Evolutionary conservation across 768 basidiomycete genomes (phyloP).

Genomic region (Serendipita indica): DNA sequence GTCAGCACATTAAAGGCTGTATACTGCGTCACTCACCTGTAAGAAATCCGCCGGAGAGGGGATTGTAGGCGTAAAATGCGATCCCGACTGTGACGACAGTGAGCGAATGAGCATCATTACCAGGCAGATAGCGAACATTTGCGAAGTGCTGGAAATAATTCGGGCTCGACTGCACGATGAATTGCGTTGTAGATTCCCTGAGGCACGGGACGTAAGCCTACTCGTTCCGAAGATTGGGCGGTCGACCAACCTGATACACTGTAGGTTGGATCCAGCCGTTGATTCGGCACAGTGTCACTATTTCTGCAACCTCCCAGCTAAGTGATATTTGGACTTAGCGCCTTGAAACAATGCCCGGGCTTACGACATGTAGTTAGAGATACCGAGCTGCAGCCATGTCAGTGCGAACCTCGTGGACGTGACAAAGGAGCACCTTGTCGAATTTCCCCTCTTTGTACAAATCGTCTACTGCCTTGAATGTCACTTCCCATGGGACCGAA

Average conservation of each 20-base stretch:
- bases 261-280: constrained; percentile 36
- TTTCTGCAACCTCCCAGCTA: constrained; percentile 34
- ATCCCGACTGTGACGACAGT: background rate
- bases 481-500: constrained; percentile 32
- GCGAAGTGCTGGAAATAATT: constrained; percentile 30
- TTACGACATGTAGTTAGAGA: constrained; percentile 32
- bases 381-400: constrained; percentile 22
- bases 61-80: background rate
- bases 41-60: constrained; percentile 27
- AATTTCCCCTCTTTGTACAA: constrained; percentile 40
- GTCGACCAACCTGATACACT: constrained; percentile 27
- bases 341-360: constrained; percentile 15
- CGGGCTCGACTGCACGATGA: constrained; percentile 27
- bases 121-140: constrained; percentile 17
- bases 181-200: constrained; percentile 31
- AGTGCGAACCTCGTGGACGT: background rate
- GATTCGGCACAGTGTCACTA: constrained; percentile 27
- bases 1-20: background rate
- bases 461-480: constrained; percentile 32
- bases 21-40: constrained; percentile 27
- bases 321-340: constrained; percentile 9
- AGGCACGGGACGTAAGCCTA: too few species aligned
- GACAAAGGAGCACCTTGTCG: constrained; percentile 19
- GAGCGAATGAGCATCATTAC: background rate
- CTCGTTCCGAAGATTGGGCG: background rate